Conservation (phyloP, 2,329 filamentous ascomycete genomes). For the Aspergillus nomiae region DNA sequence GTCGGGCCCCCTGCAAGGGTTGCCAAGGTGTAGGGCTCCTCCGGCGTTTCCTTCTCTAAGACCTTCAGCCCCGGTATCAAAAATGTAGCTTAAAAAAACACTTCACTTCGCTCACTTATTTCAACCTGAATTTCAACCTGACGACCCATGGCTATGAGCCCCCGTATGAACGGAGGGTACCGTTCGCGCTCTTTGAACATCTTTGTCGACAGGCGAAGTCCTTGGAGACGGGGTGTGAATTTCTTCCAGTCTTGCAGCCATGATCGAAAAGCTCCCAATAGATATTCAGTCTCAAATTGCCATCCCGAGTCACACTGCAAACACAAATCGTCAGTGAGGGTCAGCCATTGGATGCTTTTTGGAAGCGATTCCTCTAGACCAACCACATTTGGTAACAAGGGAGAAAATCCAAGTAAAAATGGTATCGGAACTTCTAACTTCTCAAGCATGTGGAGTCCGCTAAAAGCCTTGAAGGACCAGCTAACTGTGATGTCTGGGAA, state of each 20-base stretch:
- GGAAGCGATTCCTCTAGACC: background rate
- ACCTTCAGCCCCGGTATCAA: too few species aligned
- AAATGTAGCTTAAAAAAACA: too few species aligned
- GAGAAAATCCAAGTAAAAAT: background rate
- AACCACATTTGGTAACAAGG: background rate
- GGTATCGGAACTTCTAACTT: background rate
- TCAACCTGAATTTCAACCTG: constrained; percentile 10
- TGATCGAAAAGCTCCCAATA: constrained; percentile 11
- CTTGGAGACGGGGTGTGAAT: constrained; percentile 15
- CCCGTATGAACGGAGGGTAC: too few species aligned
- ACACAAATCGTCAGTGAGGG: constrained; percentile 18
- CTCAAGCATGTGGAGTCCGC: background rate
- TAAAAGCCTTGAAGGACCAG: background rate
- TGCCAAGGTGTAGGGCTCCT: too few species aligned
- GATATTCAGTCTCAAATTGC: background rate
- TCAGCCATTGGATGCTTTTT: background rate
- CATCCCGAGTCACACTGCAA: constrained; percentile 16
- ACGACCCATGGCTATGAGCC: background rate
- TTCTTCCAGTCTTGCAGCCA: constrained; percentile 18
- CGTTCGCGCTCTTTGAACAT: rapidly evolving
- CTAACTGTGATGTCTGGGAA: background rate
- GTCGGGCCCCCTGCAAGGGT: too few species aligned
- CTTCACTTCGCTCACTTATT: too few species aligned
- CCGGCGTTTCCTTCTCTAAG: too few species aligned
- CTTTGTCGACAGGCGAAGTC: background rate